A percentile compares a stretch with the other conserved stretches of the same genome.
Evolutionary conservation across 768 basidiomycete species (phyloP).

Genomic region (Phanerochaete sordida): DNA sequence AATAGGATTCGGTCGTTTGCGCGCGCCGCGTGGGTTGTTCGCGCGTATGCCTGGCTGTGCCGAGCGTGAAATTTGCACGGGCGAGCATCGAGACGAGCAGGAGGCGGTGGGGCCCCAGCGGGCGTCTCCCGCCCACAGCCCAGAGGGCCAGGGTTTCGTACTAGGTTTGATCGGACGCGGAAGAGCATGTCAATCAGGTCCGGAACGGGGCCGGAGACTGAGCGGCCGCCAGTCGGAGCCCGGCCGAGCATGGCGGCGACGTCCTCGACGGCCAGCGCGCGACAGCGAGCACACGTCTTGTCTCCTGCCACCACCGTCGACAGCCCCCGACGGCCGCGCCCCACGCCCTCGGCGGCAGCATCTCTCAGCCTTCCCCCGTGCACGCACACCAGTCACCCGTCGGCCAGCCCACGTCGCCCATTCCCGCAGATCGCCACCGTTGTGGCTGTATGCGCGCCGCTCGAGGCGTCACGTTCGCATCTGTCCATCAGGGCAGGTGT

Average conservation of each 20-base stretch:
- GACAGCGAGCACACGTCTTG: too few species aligned
- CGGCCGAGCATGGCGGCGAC: neutral
- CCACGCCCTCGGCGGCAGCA: neutral
- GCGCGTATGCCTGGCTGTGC: neutral
- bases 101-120: neutral
- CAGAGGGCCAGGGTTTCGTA: neutral
- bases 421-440: constrained; percentile 1
- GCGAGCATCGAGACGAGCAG: neutral
- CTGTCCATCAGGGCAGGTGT: neutral
- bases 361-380: neutral
- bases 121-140: neutral
- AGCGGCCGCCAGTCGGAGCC: neutral
- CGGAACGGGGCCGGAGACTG: neutral
- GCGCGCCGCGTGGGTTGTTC: neutral
- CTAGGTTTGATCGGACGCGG: neutral
- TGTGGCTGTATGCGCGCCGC: constrained; percentile 1
- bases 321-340: too few species aligned
- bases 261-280: neutral
- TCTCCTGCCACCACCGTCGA: too few species aligned
- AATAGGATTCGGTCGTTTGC: neutral
- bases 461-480: neutral
- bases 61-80: neutral
- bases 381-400: neutral
- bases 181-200: neutral
- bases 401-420: neutral